Conservation (phyloP, 164 flowering plant species). For the Dillenia suffruticosa region DNA sequence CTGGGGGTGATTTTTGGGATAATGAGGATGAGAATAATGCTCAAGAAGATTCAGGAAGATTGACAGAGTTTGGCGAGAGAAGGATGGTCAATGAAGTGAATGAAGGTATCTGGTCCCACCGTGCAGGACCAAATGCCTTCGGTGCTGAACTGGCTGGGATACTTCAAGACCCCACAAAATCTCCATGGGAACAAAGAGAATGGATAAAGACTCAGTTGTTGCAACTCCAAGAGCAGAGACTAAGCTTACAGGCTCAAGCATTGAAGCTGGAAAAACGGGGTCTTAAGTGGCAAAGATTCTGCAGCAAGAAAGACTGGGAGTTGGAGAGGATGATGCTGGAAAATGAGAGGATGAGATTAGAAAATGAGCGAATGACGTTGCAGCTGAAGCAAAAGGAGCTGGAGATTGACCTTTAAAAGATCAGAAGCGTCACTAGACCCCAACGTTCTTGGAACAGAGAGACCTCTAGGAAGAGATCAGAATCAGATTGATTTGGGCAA, state of each 20-base stretch:
- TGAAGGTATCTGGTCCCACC: slow-evolving; percentile 15
- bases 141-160: slow-evolving; percentile 27
- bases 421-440: slow-evolving; percentile 24
- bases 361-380: slow-evolving; percentile 44
- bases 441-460: slow-evolving; percentile 18
- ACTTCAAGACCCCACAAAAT: slow-evolving; percentile 29
- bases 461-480: slow-evolving; percentile 28
- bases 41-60: slow-evolving; percentile 17
- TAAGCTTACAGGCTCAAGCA: slow-evolving; percentile 34
- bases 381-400: slow-evolving; percentile 39
- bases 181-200: slow-evolving; percentile 28
- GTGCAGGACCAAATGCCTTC: slow-evolving; percentile 9
- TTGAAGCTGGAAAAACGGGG: slow-evolving; percentile 49
- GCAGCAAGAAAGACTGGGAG: slow-evolving; percentile 55
- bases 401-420: slow-evolving; percentile 23
- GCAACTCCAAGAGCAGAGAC: slow-evolving; percentile 36
- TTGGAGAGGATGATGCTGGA: slow-evolving; percentile 52
- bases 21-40: slow-evolving; percentile 22
- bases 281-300: slow-evolving; percentile 50
- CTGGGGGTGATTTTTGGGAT: slow-evolving; percentile 27
- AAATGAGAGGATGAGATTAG: slow-evolving; percentile 49
- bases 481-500: slow-evolving; percentile 25
- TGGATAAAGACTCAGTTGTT: slow-evolving; percentile 36
- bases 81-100: slow-evolving; percentile 14
- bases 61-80: slow-evolving; percentile 9